Evolutionary conservation across 106 monocot species (phyloP), one percentile per base, ranked within the genome.

Genomic region (Gastrodia elata): DNA sequence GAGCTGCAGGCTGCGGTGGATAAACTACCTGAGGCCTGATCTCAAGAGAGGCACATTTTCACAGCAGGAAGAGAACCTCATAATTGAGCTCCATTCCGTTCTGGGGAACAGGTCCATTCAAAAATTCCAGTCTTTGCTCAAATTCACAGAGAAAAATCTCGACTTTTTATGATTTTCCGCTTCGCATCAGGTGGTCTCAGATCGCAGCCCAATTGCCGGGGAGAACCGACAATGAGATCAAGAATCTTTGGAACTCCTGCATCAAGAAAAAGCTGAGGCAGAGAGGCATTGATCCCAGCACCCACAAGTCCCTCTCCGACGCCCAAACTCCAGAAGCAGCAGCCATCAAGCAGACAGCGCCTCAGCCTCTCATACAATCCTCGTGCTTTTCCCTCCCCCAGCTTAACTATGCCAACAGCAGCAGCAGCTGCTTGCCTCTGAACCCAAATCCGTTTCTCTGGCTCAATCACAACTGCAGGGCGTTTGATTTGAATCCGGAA

Each of bases 1-100:
- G 83, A 94, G 94, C 70, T 94, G 94, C 76, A 81, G 94, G 43
- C 55, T 94, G 49, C 83, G 94, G 43, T 94, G 94, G 94, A 91
- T 91, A 48, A 94, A 94, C 46, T 94, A 94, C 74, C 73, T 94
- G 56, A 86, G 91, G 70, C 86, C 91, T 68, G 91, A 88, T 59
- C 76, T 94, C 8, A 94, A 94, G 70, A 82, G 94, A 75, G 94
- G 94, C 41, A 78, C 78, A 78, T 94, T 94, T 80, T 94, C 94
- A 32, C 84, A 90, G 59, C 76, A 94, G 27, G 94, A 94, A 46
- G 94, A 94, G 70, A 78, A 91, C 64, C 88, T 84, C 76, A 91
- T 94, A 41, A 77, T 91, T 28, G 88, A 91, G 39, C 90, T 91
- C 70, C 94, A 91, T 83, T 85, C 84, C 18, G 79, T 81, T 8